phyloP scores from a whole-genome alignment of 495 filamentous ascomycete species.

The Penicillium silybi region DNA sequence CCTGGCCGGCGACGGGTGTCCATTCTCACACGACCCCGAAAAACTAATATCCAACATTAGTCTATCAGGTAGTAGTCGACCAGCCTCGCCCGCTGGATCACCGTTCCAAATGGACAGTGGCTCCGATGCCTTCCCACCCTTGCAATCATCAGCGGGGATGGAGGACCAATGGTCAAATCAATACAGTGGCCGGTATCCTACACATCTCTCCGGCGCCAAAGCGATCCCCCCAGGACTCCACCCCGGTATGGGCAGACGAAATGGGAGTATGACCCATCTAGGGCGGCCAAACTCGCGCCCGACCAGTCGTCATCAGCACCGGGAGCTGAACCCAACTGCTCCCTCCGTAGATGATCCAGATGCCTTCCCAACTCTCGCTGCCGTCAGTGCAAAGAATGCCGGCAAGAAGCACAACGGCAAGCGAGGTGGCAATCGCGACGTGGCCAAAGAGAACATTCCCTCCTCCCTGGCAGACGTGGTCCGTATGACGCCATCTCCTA shows the following conservation, averaged over 20 bases:
- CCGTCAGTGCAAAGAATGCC: conserved; percentile 65
- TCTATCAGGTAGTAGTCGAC: conserved; percentile 53
- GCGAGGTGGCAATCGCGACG: conserved; percentile 59
- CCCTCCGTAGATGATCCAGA: conserved; percentile 89
- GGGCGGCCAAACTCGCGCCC: conserved; percentile 76
- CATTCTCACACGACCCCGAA: conserved; percentile 96
- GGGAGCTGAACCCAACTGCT: conserved; percentile 60
- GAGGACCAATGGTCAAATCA: conserved; percentile 59
- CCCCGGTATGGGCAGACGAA: conserved; percentile 45
- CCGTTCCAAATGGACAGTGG: conserved; percentile 74
- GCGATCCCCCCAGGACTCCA: conserved; percentile 25
- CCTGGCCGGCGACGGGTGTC: conserved; percentile 87
- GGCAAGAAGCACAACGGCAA: conserved; percentile 90
- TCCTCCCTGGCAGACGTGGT: conserved; percentile 93
- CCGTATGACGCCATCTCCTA: conserved; percentile 83
- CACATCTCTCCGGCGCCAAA: conserved; percentile 33
- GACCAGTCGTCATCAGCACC: conserved; percentile 76
- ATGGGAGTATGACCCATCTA: conserved; percentile 40
- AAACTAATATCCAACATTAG: conserved; percentile 66
- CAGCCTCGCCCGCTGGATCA: conserved; percentile 31
- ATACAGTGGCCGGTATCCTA: conserved; percentile 40
- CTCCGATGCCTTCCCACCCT: conserved; percentile 80
- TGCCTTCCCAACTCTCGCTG: conserved; percentile 90
- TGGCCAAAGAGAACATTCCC: conserved; percentile 61
- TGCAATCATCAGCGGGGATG: conserved; percentile 46